phyloP scores from a whole-genome alignment of 805 yeast genomes.

The Starmera dryadoides region DNA sequence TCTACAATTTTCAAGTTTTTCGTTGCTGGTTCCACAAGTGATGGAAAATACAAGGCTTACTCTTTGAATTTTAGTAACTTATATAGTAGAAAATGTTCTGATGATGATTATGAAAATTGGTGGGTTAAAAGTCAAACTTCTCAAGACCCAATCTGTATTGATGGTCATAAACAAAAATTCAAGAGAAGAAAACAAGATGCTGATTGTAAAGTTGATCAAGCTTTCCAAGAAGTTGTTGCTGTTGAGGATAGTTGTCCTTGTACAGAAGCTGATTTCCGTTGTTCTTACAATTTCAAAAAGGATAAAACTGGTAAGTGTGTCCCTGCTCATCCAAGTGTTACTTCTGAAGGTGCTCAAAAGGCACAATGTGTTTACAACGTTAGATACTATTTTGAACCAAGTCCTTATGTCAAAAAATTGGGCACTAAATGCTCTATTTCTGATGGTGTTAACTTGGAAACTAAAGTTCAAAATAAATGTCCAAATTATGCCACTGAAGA shows the following conservation, averaged over 20 bases:
- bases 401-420: conserved; percentile 34
- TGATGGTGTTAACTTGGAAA: conserved; percentile 17
- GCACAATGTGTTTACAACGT: conserved; percentile 22
- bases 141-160: conserved; percentile 41
- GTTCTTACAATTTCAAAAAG: conserved; percentile 44
- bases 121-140: conserved; percentile 34
- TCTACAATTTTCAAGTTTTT: conserved; percentile 60
- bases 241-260: conserved; percentile 58
- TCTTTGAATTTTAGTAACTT: conserved; percentile 51
- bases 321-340: conserved; percentile 18
- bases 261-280: conserved; percentile 60
- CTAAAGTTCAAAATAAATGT: conserved; percentile 9
- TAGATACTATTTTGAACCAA: conserved; percentile 14
- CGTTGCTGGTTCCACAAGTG: conserved; percentile 33
- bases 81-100: conserved; percentile 36
- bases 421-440: conserved; percentile 37
- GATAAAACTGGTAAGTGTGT: conserved; percentile 40
- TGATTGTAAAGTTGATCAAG: conserved; percentile 40
- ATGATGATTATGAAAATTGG: conserved; percentile 60
- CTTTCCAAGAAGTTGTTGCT: conserved; percentile 29
- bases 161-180: conserved; percentile 62
- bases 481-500: conserved; percentile 8
- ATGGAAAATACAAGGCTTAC: conserved; percentile 17
- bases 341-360: conserved; percentile 18
- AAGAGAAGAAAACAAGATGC: conserved; percentile 58